Evolutionary conservation across 2,329 filamentous ascomycete genomes (phyloP).

Genomic region (Pseudocercospora crystallina): DNA sequence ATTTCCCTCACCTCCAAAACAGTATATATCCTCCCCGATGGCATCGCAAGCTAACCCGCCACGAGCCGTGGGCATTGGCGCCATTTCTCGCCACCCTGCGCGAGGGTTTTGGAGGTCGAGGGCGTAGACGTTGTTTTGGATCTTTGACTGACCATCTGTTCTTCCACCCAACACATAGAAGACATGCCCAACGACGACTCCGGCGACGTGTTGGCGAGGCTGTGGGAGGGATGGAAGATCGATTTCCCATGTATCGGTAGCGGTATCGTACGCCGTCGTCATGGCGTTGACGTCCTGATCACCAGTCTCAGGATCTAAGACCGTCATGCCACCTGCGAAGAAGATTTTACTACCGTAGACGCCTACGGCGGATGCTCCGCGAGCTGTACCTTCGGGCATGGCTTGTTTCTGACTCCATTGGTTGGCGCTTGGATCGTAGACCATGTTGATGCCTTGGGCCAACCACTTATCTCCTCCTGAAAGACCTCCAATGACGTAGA

Average conservation of each 20-base stretch:
- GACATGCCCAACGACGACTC: slow-evolving; percentile 3
- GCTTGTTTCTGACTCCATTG: not conserved
- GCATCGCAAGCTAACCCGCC: slow-evolving; percentile 12
- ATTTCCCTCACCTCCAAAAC: slow-evolving; percentile 13
- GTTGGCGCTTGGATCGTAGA: not conserved
- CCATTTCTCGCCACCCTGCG: slow-evolving; percentile 4
- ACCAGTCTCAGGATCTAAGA: not conserved
- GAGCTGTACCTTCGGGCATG: slow-evolving; percentile 7
- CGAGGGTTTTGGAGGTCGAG: slow-evolving; percentile 2
- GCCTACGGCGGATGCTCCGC: slow-evolving; percentile 11
- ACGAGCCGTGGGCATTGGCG: slow-evolving; percentile 10
- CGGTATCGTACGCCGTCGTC: slow-evolving; percentile 9
- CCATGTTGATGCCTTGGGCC: slow-evolving; percentile 2
- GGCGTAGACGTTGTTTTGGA: slow-evolving; percentile 7
- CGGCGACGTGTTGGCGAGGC: slow-evolving; percentile 11
- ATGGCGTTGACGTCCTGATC: slow-evolving; percentile 5
- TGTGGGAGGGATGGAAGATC: slow-evolving; percentile 7
- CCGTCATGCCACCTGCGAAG: slow-evolving; percentile 13
- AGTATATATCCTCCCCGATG: slow-evolving; percentile 3
- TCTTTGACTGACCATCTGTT: slow-evolving; percentile 6
- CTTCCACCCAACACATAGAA: slow-evolving; percentile 12
- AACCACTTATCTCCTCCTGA: slow-evolving; percentile 3
- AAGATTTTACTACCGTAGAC: slow-evolving; percentile 8
- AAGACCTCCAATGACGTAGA: slow-evolving; percentile 9
- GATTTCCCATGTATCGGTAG: slow-evolving; percentile 3